Conservation (phyloP, 2,329 filamentous ascomycete species). For the Xylaria sp. region DNA sequence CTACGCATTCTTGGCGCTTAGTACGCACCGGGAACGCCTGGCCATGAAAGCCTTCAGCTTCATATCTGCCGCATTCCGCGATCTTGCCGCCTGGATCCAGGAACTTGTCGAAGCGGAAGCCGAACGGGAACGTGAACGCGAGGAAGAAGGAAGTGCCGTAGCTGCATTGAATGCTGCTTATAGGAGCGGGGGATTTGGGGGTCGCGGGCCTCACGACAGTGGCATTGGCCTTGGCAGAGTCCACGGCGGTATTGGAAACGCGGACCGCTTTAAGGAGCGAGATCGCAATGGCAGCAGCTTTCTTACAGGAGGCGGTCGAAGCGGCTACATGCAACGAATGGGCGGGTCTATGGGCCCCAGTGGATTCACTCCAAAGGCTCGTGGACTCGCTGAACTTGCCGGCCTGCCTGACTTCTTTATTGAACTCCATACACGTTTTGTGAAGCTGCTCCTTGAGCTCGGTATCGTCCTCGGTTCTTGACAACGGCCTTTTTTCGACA, state of each 20-base stretch:
- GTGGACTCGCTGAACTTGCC: slow-evolving; percentile 72
- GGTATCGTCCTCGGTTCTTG: slow-evolving; percentile 64
- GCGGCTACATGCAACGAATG: slow-evolving; percentile 67
- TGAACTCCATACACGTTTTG: slow-evolving; percentile 71
- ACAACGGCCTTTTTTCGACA: slow-evolving; percentile 12
- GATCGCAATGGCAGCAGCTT: slow-evolving; percentile 63
- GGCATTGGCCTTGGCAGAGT: slow-evolving; percentile 46
- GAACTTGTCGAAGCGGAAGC: slow-evolving; percentile 71
- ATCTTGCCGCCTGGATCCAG: slow-evolving; percentile 73
- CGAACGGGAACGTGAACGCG: slow-evolving; percentile 62
- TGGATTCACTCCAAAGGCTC: slow-evolving; percentile 65
- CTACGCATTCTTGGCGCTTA: slow-evolving; percentile 73
- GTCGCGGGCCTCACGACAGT: slow-evolving; percentile 48
- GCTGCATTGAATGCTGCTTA: slow-evolving; percentile 57
- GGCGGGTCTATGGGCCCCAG: slow-evolving; percentile 64
- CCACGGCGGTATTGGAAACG: slow-evolving; percentile 39
- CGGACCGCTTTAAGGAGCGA: slow-evolving; percentile 47
- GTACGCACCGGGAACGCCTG: slow-evolving; percentile 70
- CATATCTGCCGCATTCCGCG: slow-evolving; percentile 70
- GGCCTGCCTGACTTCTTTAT: slow-evolving; percentile 75
- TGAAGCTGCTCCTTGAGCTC: slow-evolving; percentile 69
- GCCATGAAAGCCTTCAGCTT: slow-evolving; percentile 74
- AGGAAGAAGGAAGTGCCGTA: slow-evolving; percentile 52
- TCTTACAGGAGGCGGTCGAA: slow-evolving; percentile 62
- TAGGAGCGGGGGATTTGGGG: slow-evolving; percentile 53